These are phyloP conservation scores for Patellaria atrata DNA, from an alignment of 495 filamentous ascomycete genomes.

Conservation along the genomic window DNA sequence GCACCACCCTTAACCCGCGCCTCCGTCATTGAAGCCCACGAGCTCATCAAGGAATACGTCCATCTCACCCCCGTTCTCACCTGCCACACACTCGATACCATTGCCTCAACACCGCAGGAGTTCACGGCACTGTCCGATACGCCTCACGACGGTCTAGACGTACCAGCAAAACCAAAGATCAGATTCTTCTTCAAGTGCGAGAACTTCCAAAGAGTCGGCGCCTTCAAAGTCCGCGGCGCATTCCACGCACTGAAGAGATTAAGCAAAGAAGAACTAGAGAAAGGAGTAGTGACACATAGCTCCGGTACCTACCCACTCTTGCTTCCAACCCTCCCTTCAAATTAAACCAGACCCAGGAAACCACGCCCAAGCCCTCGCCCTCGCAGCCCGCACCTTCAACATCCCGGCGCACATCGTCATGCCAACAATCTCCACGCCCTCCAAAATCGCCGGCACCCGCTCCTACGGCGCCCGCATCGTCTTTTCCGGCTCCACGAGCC, in stretches of 20 bases:
- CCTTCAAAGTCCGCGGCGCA: conserved; percentile 85
- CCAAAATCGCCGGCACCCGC: conserved; percentile 72
- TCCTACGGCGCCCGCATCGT: conserved; percentile 63
- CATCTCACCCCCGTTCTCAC: conserved; percentile 77
- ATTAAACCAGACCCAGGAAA: conserved; percentile 47
- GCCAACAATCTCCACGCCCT: conserved; percentile 66
- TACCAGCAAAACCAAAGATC: conserved; percentile 51
- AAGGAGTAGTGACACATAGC: conserved; percentile 83
- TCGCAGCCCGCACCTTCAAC: conserved; percentile 54
- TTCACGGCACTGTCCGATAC: conserved; percentile 39
- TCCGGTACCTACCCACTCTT: conserved; percentile 42
- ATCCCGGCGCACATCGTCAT: conserved; percentile 77
- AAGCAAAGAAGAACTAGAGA: conserved; percentile 42
- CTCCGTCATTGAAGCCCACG: conserved; percentile 54
- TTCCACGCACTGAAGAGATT: conserved; percentile 77
- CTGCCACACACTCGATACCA: conserved; percentile 49
- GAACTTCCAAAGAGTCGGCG: conserved; percentile 80
- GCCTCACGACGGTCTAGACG: conserved; percentile 38
- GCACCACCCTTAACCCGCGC: conserved; percentile 49
- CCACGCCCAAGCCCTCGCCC: conserved; percentile 86
- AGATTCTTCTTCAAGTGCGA: conserved; percentile 93
- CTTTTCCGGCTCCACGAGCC: conserved; percentile 66
- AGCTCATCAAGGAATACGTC: conserved; percentile 58
- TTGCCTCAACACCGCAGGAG: conserved; percentile 60
- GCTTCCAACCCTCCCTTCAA: not conserved